Base-by-base conservation (phyloP, 352 stramenopile species). In the Phytophthora tentaculata region DNA sequence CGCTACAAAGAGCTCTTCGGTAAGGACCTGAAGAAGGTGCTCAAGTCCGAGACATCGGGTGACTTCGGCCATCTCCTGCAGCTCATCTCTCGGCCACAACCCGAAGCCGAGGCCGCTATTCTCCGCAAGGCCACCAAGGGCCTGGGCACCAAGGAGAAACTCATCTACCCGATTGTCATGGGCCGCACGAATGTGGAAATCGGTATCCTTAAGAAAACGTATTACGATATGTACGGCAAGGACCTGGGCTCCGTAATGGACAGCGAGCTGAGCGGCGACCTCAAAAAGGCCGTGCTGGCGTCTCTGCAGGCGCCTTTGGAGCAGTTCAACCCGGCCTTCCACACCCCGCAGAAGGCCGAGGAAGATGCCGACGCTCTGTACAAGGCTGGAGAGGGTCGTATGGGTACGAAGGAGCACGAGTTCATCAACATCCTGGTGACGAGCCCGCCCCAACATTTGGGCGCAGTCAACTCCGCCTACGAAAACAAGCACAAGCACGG, bases 201-300 rank as follows among this genome's bases (percentile, higher is more conserved):
- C 49, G 73, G 73, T 63, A 91, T 94, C 63, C 78, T 94, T 51
- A 92, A 92, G 73, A 90, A 91, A 72, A 88, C 86, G 0, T 94
- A 81, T 73, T 92, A 83, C 56, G 79, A 90, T 32, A 51, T 88
- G 47, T 78, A 81, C 73, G 66, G 69, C 52, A 72, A 88, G 43
- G 86, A 94, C 47, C 62, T 94, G 49, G 77, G 76, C 29, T 80
- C 86, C 32, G 70, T 75, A 29, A 64, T 92, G 57, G 73, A 89
- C 60, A 69, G 67, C 47, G 86, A 94, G 32, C 69, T 94, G 12
- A 67, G 81, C 24, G 86, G 86, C 22, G 86, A 94, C 71, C 79
- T 92, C 53, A 85, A 85, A 70, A 91, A 89, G 67, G 69, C 84
- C n/a, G 79, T 92, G 59, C 69, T 91, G 55, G 83, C 81, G 19